Conservation (phyloP, 768 basidiomycete genomes). For the Amanita brunnescens region DNA sequence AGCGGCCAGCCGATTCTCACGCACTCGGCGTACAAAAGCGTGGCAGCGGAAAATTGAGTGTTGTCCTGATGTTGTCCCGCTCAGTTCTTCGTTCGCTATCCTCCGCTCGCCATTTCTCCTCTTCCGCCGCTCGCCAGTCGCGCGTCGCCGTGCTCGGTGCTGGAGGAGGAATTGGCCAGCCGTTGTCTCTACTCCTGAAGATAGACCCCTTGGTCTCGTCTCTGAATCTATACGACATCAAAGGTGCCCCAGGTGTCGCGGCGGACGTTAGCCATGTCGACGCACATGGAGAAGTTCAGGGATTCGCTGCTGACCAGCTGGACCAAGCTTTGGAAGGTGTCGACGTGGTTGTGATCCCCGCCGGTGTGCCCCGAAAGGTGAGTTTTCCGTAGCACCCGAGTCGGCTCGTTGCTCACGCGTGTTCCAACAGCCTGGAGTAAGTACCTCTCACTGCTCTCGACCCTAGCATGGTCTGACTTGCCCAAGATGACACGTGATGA, state of each 20-base stretch:
- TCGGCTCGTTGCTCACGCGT: slow-evolving; percentile 7
- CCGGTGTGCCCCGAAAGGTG: slow-evolving; percentile 98
- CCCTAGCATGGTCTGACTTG: background rate
- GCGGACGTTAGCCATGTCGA: slow-evolving; percentile 96
- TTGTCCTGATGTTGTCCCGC: slow-evolving; percentile 53
- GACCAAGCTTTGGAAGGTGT: slow-evolving; percentile 84
- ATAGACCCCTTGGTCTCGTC: slow-evolving; percentile 82
- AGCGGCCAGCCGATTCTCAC: background rate
- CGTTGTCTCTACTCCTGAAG: slow-evolving; percentile 90
- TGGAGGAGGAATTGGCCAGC: slow-evolving; percentile 98
- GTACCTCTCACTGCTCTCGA: slow-evolving; percentile 22
- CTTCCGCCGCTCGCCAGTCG: slow-evolving; percentile 58
- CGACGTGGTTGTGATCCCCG: slow-evolving; percentile 93
- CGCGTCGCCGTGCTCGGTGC: slow-evolving; percentile 98
- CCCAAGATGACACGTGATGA: slow-evolving; percentile 91
- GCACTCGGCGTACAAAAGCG: background rate
- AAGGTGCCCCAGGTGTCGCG: slow-evolving; percentile 93
- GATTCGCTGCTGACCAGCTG: slow-evolving; percentile 79
- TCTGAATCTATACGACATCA: slow-evolving; percentile 88
- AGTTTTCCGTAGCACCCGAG: slow-evolving; percentile 12
- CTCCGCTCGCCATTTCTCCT: slow-evolving; percentile 57
- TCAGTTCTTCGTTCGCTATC: slow-evolving; percentile 51
- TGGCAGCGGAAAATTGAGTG: slow-evolving; percentile 9
- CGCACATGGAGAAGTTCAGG: slow-evolving; percentile 61
- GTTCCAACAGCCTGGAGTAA: slow-evolving; percentile 66